phyloP scores from a whole-genome alignment of 345 rosid species.

The Xanthoceras sorbifolium region DNA sequence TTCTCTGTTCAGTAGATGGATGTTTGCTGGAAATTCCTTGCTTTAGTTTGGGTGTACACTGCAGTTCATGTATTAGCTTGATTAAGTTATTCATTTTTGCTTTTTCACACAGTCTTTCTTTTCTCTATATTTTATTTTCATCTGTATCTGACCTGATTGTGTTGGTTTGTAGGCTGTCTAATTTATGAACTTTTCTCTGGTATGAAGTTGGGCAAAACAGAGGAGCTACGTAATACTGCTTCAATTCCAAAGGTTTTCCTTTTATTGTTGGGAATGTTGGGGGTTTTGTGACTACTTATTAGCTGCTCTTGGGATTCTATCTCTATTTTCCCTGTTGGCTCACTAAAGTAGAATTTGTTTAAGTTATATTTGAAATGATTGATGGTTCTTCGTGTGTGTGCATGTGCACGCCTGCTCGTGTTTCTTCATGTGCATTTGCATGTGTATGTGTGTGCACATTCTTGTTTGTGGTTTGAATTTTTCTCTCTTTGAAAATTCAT shows the following conservation, averaged over 20 bases:
- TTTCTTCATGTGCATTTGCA: conserved; percentile 5
- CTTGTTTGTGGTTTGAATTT: conserved; percentile 21
- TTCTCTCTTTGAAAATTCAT: conserved; percentile 33
- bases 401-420: background rate
- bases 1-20: background rate
- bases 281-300: background rate
- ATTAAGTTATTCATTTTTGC: background rate
- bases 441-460: background rate
- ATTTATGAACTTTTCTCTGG: conserved; percentile 94
- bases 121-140: background rate
- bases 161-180: conserved; percentile 68
- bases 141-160: background rate
- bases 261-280: background rate
- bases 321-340: background rate
- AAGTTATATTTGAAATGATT: background rate
- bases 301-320: background rate
- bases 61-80: background rate
- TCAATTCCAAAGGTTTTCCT: conserved; percentile 87
- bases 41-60: background rate
- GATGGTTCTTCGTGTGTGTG: background rate
- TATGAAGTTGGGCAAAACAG: conserved; percentile 79
- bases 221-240: conserved; percentile 90
- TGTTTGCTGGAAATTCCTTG: background rate
- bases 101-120: background rate
- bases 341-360: background rate